These are phyloP conservation scores for Pyrenochaeta sp. DNA, from an alignment of 2,329 filamentous ascomycete genomes.

Conservation along the genomic window DNA sequence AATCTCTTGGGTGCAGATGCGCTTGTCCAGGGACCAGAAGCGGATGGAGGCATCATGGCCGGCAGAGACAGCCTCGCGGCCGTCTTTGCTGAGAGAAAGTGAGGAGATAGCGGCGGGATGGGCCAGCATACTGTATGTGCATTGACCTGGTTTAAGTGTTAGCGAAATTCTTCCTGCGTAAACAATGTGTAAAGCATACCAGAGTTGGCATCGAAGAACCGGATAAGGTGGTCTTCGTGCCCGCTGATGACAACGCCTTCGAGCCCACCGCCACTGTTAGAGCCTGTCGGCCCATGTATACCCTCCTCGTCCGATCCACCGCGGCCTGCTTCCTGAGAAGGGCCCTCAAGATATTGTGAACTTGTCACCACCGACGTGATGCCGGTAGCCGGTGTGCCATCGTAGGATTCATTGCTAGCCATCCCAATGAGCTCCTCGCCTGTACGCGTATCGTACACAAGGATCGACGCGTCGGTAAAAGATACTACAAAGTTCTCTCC, in stretches of 20 bases:
- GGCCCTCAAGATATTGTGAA: conserved; percentile 78
- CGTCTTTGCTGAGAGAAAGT: conserved; percentile 90
- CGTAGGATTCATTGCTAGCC: conserved; percentile 93
- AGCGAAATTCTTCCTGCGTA: neutral
- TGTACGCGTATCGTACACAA: conserved; percentile 91
- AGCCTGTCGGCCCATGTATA: conserved; percentile 82
- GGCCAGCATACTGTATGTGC: conserved; percentile 98
- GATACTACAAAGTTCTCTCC: conserved; percentile 93
- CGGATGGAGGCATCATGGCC: conserved; percentile 94
- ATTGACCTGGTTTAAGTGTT: conserved; percentile 75
- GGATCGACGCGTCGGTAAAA: conserved; percentile 86
- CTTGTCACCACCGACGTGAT: conserved; percentile 93
- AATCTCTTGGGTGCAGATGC: conserved; percentile 93
- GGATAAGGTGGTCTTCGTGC: conserved; percentile 94
- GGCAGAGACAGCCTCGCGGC: conserved; percentile 91
- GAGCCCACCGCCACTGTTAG: conserved; percentile 74
- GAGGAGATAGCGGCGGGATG: conserved; percentile 93
- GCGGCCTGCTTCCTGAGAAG: conserved; percentile 65
- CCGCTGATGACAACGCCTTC: conserved; percentile 96
- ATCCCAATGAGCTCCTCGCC: conserved; percentile 92
- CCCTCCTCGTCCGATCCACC: conserved; percentile 76
- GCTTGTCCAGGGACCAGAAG: conserved; percentile 97
- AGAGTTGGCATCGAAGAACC: conserved; percentile 98
- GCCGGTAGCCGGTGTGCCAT: conserved; percentile 81
- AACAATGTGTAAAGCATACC: conserved; percentile 69